A percentile compares a stretch with the other conserved stretches of the same genome.
Evolutionary conservation across 2,329 filamentous ascomycete species (phyloP).

Genomic region (Ascochyta lentis): DNA sequence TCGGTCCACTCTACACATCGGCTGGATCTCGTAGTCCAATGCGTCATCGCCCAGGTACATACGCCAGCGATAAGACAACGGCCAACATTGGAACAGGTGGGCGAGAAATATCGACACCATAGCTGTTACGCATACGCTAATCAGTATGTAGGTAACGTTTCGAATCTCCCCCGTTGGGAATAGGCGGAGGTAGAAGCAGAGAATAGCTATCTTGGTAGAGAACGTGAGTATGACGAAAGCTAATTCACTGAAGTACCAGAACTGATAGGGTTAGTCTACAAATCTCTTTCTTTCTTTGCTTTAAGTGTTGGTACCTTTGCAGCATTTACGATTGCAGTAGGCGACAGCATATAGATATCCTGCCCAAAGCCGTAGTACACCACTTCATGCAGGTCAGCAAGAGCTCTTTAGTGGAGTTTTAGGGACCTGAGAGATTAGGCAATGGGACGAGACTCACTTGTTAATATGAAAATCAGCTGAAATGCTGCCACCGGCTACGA

Average conservation of each 20-base stretch:
- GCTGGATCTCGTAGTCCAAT: not conserved
- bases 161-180: not conserved
- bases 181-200: constrained; percentile 1
- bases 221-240: constrained; percentile 1
- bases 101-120: not conserved
- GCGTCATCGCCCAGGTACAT: not conserved
- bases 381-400: not conserved
- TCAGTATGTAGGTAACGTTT: not conserved
- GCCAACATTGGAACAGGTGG: not conserved
- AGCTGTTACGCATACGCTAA: not conserved
- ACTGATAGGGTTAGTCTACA: not conserved
- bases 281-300: not conserved
- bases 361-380: constrained; percentile 1
- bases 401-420: not conserved
- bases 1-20: not conserved
- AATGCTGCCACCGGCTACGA: not conserved
- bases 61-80: not conserved
- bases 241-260: not conserved
- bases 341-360: constrained; percentile 1
- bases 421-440: not conserved
- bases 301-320: not conserved
- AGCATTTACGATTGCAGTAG: not conserved
- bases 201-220: constrained; percentile 1
- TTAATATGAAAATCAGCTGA: not conserved
- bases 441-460: not conserved